Evolutionary conservation across 1,284 basidiomycete genomes (phyloP).

Genomic region (Phlebopus sp.): DNA sequence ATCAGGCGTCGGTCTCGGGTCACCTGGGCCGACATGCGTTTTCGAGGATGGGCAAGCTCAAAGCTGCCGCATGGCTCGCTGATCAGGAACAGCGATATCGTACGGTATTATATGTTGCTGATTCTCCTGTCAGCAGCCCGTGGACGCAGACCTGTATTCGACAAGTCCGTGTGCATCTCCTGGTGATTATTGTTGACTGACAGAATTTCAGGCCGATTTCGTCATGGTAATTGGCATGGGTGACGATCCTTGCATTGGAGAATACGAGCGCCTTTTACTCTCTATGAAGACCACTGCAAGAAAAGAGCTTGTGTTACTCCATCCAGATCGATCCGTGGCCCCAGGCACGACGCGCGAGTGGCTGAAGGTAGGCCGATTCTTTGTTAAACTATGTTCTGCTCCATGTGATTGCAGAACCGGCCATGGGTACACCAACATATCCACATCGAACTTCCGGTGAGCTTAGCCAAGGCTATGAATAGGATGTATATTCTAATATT

Average conservation of each 20-base stretch:
- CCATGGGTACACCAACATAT: constrained; percentile 94
- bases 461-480: constrained; percentile 21
- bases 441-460: constrained; percentile 83
- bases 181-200: constrained; percentile 9
- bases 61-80: constrained; percentile 90
- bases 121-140: constrained; percentile 86
- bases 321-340: constrained; percentile 86
- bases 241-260: constrained; percentile 85
- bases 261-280: constrained; percentile 89
- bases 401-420: constrained; percentile 57
- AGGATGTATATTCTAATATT: constrained; percentile 1
- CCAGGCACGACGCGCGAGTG: constrained; percentile 95
- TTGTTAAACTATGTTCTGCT: constrained; percentile 1
- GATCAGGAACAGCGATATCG: constrained; percentile 92
- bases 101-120: constrained; percentile 91
- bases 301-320: constrained; percentile 93
- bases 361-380: constrained; percentile 71
- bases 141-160: constrained; percentile 98
- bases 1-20: constrained; percentile 86
- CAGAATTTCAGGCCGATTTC: constrained; percentile 76
- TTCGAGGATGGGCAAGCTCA: constrained; percentile 91
- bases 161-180: constrained; percentile 52
- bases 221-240: constrained; percentile 95
- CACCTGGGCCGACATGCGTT: constrained; percentile 93
- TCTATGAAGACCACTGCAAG: constrained; percentile 97